Evolutionary conservation across 257 asterid genomes (phyloP).

Genomic region (Phtheirospermum japonicum): DNA sequence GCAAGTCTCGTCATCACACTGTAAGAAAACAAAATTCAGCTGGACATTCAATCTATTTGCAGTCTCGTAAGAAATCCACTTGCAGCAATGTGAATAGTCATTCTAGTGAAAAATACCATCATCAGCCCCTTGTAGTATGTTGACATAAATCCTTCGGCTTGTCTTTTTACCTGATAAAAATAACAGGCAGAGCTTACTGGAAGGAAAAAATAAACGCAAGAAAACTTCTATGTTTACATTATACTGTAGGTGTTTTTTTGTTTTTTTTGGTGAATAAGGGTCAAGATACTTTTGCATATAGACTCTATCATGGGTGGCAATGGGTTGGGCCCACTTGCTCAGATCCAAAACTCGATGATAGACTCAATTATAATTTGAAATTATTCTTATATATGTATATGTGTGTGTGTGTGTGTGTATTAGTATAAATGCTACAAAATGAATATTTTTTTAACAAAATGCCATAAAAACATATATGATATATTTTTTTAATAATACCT

Average conservation of each 20-base stretch:
- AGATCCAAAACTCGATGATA: too few species aligned
- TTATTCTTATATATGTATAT: too few species aligned
- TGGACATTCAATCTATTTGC: constrained; percentile 7
- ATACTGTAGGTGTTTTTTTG: neutral
- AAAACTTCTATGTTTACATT: neutral
- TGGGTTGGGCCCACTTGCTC: too few species aligned
- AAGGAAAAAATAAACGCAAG: neutral
- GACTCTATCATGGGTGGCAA: too few species aligned
- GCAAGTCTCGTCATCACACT: constrained; percentile 99
- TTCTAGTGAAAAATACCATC: constrained; percentile 56
- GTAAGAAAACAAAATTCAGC: constrained; percentile 25
- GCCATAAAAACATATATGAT: too few species aligned
- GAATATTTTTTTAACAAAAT: too few species aligned
- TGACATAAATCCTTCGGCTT: constrained; percentile 70
- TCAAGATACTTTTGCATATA: neutral
- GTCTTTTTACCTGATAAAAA: constrained; percentile 74
- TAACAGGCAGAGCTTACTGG: constrained; percentile 26
- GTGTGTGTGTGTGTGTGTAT: too few species aligned
- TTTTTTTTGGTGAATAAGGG: neutral
- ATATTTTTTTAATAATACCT: constrained; percentile 52
- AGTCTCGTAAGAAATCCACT: constrained; percentile 9
- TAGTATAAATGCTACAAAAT: too few species aligned
- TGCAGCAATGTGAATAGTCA: constrained; percentile 24
- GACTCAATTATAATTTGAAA: too few species aligned
- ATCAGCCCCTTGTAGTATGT: constrained; percentile 76